Base-by-base conservation (phyloP, 2,329 filamentous ascomycete species). In the Rhynchosporium agropyri region DNA sequence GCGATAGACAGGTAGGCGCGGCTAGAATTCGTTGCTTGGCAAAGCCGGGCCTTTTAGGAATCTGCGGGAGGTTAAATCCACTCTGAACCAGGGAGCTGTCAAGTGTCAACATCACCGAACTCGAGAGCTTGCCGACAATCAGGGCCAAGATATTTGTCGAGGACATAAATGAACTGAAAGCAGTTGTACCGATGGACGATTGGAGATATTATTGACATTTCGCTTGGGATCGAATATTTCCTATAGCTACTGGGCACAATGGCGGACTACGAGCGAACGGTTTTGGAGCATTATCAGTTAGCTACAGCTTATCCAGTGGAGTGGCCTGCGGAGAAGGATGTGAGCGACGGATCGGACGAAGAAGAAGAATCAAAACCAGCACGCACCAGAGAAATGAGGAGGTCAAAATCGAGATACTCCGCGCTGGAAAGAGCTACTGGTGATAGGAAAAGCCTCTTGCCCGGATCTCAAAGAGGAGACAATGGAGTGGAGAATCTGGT, bases 211-310 rank as follows among this genome's bases (percentile, higher is more conserved):
- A 8, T 51, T 28, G 31, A 42, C 20, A 29, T 43, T 31, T 26
- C 46, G 50, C 15, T 20, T 26, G 31, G 28, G 36, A 50, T 7
- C 9, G 31, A 28, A 20, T 6, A 40, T 5, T 58, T 5, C 28
- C 20, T 57, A 43, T 36, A 54, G 8, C 58, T 29, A 48, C 20
- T 40, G 6, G 29, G 62, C 68, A 78, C 71, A 60, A 81, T 85
- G 88, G 83, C 86, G 67, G 90, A 95, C 73, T 84, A 88, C 71
- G 89, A 95, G 73, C 82, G 88, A 65, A 87, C 84, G 51, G 85
- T 98, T 60, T 86, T 95, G 71, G 92, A 92, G 70, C 92, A 96
- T 79, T 98, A 98, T 79, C 90, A 92, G 76, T 84, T 98, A 55
- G 83, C 89, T 48, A 90, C 83, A 13, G 81, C 90, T 26, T 93